Evolutionary conservation across 441 rosid genomes (phyloP).

Genomic region (Sinapis alba): DNA sequence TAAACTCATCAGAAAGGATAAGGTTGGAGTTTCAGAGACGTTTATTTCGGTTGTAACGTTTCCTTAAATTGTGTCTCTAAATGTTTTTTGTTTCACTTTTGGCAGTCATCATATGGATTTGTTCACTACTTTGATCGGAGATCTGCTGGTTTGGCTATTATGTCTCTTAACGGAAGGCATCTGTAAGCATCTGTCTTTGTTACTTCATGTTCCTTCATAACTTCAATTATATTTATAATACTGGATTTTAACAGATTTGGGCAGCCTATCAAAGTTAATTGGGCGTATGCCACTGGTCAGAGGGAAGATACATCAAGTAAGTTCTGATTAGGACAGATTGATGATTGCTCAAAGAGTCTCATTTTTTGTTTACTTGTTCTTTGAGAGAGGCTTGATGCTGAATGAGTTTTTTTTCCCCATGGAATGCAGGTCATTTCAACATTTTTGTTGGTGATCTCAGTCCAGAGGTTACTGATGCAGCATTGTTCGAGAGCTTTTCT

Average conservation of each 20-base stretch:
- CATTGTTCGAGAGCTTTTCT: constrained; percentile 71
- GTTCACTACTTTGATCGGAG: constrained; percentile 83
- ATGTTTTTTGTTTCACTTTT: background rate
- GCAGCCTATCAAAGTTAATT: constrained; percentile 85
- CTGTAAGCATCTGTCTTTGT: constrained; percentile 50
- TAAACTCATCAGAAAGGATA: constrained; percentile 95
- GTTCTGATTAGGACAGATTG: background rate
- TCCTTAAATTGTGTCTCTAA: background rate
- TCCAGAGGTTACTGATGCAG: constrained; percentile 91
- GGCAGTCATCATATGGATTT: constrained; percentile 89
- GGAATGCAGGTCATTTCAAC: constrained; percentile 66
- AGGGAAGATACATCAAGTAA: constrained; percentile 90
- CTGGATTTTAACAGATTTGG: constrained; percentile 60
- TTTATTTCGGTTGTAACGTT: background rate
- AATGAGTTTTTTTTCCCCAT: background rate
- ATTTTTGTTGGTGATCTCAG: constrained; percentile 95
- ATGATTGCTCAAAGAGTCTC: background rate
- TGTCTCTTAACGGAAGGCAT: constrained; percentile 79
- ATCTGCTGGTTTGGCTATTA: constrained; percentile 73
- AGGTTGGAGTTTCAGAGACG: constrained; percentile 47
- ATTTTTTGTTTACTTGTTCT: background rate
- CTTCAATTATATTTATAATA: background rate
- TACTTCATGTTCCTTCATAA: background rate
- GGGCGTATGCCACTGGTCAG: constrained; percentile 92
- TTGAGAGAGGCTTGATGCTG: background rate